Percentiles rank a stretch among this genome's conserved stretches.
Conservation (phyloP, 225 moss, liverwort and hornwort species). For the Pseudoscleropodium purum region DNA sequence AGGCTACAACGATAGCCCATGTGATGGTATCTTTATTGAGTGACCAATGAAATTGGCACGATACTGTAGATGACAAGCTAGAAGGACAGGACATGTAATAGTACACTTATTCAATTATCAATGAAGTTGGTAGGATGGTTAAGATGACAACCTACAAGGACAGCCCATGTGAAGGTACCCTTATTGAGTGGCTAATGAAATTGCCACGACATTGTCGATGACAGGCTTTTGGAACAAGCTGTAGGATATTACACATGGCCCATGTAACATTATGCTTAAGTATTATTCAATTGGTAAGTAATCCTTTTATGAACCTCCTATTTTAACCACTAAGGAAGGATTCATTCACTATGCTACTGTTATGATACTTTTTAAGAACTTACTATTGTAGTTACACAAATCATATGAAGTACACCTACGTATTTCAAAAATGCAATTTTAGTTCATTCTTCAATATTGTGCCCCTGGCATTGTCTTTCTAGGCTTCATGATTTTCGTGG, state of each 20-base stretch:
- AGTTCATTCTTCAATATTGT: neutral
- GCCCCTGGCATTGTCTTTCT: neutral
- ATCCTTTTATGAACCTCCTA: neutral
- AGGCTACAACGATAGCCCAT: too few relatives aligned
- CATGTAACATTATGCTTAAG: neutral
- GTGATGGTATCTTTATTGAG: too few relatives aligned
- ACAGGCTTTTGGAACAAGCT: rapidly evolving
- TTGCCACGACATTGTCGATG: too few relatives aligned
- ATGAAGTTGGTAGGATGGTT: too few relatives aligned
- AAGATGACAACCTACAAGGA: too few relatives aligned
- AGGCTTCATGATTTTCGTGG: neutral
- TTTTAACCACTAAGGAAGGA: neutral
- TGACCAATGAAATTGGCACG: too few relatives aligned
- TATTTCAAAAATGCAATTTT: neutral
- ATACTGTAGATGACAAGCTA: too few relatives aligned
- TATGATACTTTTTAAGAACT: neutral
- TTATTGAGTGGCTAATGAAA: too few relatives aligned
- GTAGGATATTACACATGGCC: too few relatives aligned
- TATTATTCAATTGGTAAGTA: rapidly evolving
- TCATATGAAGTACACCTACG: neutral
- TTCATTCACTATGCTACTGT: neutral
- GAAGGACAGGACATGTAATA: too few relatives aligned
- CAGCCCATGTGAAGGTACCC: too few relatives aligned
- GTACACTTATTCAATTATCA: too few relatives aligned
- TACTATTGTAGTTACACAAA: neutral